Base-by-base conservation (phyloP, 176 grass and related monocot genomes). In the Ensete glaucum region DNA sequence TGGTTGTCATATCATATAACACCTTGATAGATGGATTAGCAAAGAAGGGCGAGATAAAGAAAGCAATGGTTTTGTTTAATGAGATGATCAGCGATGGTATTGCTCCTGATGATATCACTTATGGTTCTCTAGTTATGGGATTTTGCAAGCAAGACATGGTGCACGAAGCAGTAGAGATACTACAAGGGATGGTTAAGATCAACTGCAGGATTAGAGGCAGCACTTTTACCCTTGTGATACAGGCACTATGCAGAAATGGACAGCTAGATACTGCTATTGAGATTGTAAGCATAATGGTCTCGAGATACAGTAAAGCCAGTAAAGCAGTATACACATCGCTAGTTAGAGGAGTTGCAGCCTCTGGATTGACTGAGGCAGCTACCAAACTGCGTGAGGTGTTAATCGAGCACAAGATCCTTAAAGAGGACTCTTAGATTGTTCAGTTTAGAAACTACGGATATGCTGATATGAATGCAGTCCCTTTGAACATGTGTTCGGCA, bases 11-110 rank as follows among this genome's bases (percentile, higher is more conserved):
- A 65, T 88, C 89, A 23, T 92, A 89, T 77, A 92, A 92, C 65
- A 92, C 86, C 21, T 73, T 92, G 67, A 88, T 92, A 67, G 89
- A 92, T 86, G 83, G 79, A 71, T 77, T 92, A 71, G 86, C 89
- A 68, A 92, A 89, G 43, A 88, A 80, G 75, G 89, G 75, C 43
- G 79, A 82, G 57, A 55, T 89, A 71, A 80, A 75, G 74, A 82
- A 75, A 80, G 81, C 83, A 72, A 72, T 88, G 83, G 26, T 26
- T 86, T 69, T 92, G 68, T 88, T 88, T 67, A 43, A 92, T 77
- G 83, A 92, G 82, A 92, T 92, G 89, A 27, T 77, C 21, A 76
- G 24, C 71, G 86, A 86, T 66, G 81, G 79, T 52, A 88, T 92
- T 67, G 55, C 48, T 75, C 89, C 89, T 13, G 86, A 92, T 82